These are phyloP conservation scores for Chaetomium sp. DNA, from an alignment of 2,329 filamentous ascomycete genomes.

Conservation along the genomic window DNA sequence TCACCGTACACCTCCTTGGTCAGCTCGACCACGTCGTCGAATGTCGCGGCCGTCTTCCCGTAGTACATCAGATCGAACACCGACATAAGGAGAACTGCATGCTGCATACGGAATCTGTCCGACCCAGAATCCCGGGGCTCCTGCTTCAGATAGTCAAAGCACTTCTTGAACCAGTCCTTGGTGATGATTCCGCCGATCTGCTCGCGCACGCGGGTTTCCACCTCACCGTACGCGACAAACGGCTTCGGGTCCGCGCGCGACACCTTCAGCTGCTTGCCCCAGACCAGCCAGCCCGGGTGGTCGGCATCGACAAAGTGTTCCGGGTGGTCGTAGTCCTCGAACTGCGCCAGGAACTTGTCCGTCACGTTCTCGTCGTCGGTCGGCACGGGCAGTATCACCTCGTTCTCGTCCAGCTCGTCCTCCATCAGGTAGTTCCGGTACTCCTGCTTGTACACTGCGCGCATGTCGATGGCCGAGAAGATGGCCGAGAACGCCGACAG, in stretches of 20 bases:
- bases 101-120: conserved; percentile 85
- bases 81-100: conserved; percentile 79
- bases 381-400: conserved; percentile 65
- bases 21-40: conserved; percentile 82
- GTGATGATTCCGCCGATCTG: conserved; percentile 78
- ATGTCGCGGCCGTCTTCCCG: conserved; percentile 67
- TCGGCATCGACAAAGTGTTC: conserved; percentile 90
- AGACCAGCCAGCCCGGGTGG: conserved; percentile 93
- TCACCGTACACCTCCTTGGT: conserved; percentile 75
- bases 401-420: conserved; percentile 70
- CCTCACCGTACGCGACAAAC: conserved; percentile 69
- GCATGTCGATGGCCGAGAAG: conserved; percentile 81
- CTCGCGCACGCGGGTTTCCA: conserved; percentile 65
- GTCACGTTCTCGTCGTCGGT: conserved; percentile 76
- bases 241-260: conserved; percentile 64
- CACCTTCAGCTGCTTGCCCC: conserved; percentile 80
- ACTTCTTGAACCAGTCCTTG: conserved; percentile 77
- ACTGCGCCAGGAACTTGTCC: conserved; percentile 66
- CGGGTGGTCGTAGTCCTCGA: conserved; percentile 63
- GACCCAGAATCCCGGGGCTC: conserved; percentile 76
- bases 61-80: conserved; percentile 85
- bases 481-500: conserved; percentile 67
- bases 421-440: conserved; percentile 83
- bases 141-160: conserved; percentile 92
- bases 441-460: conserved; percentile 77